These are phyloP conservation scores for Hanseniaspora uvarum DNA, from an alignment of 1,139 yeast species.

Conservation along the genomic window DNA sequence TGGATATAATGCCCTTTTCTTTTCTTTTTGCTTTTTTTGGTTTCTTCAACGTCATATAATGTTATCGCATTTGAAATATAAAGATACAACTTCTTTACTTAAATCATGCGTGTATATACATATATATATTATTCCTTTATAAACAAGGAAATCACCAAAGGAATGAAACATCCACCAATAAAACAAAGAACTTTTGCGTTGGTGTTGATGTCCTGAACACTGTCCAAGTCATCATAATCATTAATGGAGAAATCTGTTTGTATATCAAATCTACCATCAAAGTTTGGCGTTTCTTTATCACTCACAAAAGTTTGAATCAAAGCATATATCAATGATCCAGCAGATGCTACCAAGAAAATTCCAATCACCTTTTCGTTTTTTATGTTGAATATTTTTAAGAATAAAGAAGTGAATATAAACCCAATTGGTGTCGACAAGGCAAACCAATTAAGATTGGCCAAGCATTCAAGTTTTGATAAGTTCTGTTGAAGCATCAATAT, in stretches of 20 bases:
- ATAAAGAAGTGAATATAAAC: constrained; percentile 23
- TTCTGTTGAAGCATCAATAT: constrained; percentile 30
- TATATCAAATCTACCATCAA: constrained; percentile 4
- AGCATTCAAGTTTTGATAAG: constrained; percentile 26
- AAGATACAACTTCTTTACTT: no score
- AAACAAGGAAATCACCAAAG: constrained; percentile 26
- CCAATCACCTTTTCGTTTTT: constrained; percentile 28
- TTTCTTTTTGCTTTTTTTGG: background rate
- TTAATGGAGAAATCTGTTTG: constrained; percentile 1
- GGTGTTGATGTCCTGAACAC: background rate
- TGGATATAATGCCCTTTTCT: background rate
- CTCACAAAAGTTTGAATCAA: constrained; percentile 28
- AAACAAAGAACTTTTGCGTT: constrained; percentile 19
- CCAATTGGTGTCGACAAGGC: constrained; percentile 31
- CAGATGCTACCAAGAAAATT: constrained; percentile 29
- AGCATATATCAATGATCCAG: constrained; percentile 31
- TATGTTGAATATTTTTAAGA: constrained; percentile 19
- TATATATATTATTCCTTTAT: constrained; percentile 17
- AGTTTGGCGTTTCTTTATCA: background rate
- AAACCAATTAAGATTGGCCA: constrained; percentile 29
- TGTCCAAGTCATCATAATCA: background rate
- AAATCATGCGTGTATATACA: no score
- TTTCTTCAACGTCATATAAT: background rate
- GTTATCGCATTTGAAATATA: no score
- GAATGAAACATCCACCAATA: constrained; percentile 25